phyloP scores from a whole-genome alignment of 2,329 filamentous ascomycete species.

The Fusarium sp. region DNA sequence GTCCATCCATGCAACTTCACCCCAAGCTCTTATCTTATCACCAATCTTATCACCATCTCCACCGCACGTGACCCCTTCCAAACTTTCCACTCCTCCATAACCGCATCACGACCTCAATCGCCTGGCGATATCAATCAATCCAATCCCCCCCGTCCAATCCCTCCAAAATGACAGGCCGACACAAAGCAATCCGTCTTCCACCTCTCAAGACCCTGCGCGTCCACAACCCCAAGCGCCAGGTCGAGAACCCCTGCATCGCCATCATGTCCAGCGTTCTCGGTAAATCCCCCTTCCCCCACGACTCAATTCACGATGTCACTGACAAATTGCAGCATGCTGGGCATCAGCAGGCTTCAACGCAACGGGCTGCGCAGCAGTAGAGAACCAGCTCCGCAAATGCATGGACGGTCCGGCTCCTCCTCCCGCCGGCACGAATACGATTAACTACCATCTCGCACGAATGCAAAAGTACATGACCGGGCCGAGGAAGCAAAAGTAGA shows the following conservation, averaged over 20 bases:
- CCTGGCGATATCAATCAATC: background rate
- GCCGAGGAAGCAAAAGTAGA: constrained; percentile 47
- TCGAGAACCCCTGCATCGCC: constrained; percentile 62
- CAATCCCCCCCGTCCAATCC: background rate
- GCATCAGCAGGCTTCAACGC: constrained; percentile 78
- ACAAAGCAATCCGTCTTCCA: constrained; percentile 65
- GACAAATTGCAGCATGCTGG: constrained; percentile 73
- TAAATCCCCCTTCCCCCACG: constrained; percentile 43
- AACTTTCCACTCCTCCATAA: constrained; percentile 33
- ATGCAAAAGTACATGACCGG: constrained; percentile 76
- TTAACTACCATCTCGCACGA: constrained; percentile 92
- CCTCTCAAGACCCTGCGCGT: constrained; percentile 65
- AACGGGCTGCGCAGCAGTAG: constrained; percentile 65
- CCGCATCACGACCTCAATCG: constrained; percentile 7
- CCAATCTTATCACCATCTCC: background rate
- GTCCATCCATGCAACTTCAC: background rate
- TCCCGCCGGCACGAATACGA: constrained; percentile 70
- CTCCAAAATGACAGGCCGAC: constrained; percentile 53
- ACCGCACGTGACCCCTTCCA: constrained; percentile 38
- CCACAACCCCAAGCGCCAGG: constrained; percentile 59
- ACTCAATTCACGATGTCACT: background rate
- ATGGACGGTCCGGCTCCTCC: constrained; percentile 80
- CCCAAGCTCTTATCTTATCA: constrained; percentile 9
- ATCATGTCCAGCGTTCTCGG: constrained; percentile 68
- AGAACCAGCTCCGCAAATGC: constrained; percentile 69